Conservation (phyloP, 2,329 filamentous ascomycete genomes). For the Raffaelea arxii region DNA sequence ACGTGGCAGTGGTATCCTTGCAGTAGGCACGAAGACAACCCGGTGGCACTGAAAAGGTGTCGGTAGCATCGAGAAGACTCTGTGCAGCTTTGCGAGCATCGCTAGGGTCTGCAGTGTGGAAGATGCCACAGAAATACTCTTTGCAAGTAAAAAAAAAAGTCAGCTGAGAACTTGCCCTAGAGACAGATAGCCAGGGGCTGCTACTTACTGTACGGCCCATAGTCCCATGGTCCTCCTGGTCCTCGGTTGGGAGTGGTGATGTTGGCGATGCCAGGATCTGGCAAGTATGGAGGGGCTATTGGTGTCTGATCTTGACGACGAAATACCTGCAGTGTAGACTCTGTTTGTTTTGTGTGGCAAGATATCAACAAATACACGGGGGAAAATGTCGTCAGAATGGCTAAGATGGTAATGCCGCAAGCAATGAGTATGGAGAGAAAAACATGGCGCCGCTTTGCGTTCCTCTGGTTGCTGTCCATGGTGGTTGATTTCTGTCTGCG, state of each 20-base stretch:
- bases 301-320: too few relatives aligned
- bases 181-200: too few relatives aligned
- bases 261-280: background rate
- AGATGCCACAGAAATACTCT: slow-evolving; percentile 13
- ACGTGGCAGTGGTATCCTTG: slow-evolving; percentile 12
- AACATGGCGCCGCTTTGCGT: too few relatives aligned
- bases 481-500: too few relatives aligned
- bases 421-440: too few relatives aligned
- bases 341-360: too few relatives aligned
- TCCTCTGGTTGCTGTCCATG: too few relatives aligned
- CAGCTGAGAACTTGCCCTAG: background rate
- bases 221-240: slow-evolving; percentile 9
- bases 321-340: too few relatives aligned
- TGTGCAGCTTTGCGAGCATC: slow-evolving; percentile 3
- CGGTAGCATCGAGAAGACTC: slow-evolving; percentile 4
- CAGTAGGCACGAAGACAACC: slow-evolving; percentile 12
- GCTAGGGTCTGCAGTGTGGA: slow-evolving; percentile 7
- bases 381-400: too few relatives aligned
- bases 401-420: too few relatives aligned
- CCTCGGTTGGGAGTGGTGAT: background rate
- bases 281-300: background rate
- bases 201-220: slow-evolving; percentile 10
- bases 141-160: background rate
- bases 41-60: background rate
- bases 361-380: too few relatives aligned